Base-by-base conservation (phyloP, 495 filamentous ascomycete genomes). In the Penicillium fimorum region DNA sequence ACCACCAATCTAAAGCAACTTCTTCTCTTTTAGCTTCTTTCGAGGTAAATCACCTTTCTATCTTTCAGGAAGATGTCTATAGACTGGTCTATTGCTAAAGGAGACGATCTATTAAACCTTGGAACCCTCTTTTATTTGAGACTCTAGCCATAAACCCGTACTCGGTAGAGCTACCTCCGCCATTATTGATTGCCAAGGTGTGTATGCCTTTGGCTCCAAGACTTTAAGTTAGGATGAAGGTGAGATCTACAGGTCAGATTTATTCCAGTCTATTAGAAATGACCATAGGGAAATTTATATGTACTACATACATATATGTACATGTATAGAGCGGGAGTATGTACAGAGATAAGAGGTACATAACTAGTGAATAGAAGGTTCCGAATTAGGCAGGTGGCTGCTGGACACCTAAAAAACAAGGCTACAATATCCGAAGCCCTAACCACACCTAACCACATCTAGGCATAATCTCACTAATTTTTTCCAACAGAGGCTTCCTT, bases 141-240 rank as follows among this genome's bases (percentile, higher is more conserved):
- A n/a, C 5, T 13, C 15, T 17, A n/a, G 0, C 33, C 7, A 37
- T 15, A 0, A 38, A 17, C 6, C 25, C 25, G 5, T 13, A n/a
- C 44, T 12, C 29, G 0, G 7, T 4, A 29, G 4, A 30, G 27
- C 8, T 25, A 30, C 9, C 15, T 46, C 25, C 25, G 60, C 56
- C 47, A 43, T 38, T 30, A 50, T 29, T 42, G 6, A 48, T 44
- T 53, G 58, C 60, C 65, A 69, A 71, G 69, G 68, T 65, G 70
- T 69, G 66, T 65, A 71, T 69, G 66, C 67, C 66, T 73, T 61
- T 61, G 73, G 70, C 65, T 71, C 65, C 68, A 70, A 65, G 71
- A 60, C 59, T 63, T 69, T 64, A 32, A 20, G 12, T 32, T 47
- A 15, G 3, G 20, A 13, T 25, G 10, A 44, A 27, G 20, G 3